Base-by-base conservation (phyloP, 2,329 filamentous ascomycete species). In the Fusarium verrucosum region DNA sequence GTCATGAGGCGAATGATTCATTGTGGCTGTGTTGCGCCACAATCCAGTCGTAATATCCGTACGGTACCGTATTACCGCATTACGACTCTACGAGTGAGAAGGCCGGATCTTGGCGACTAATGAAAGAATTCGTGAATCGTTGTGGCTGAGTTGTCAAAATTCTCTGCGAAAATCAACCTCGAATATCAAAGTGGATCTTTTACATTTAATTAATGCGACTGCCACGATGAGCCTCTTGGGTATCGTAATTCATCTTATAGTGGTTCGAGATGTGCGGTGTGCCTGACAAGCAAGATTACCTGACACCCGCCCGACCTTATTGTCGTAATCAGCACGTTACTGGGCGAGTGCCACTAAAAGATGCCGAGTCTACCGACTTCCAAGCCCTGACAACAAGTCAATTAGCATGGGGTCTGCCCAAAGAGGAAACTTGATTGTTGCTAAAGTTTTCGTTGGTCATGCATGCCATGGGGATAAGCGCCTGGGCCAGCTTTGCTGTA, bases 291-390 rank as follows among this genome's bases (percentile, higher is more conserved):
- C 55, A 62, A 57, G 61, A 62, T 45, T 51, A 37, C 40, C 64
- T 69, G 56, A 68, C 66, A 56, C 53, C n/a, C n/a, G n/a, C n/a
- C n/a, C n/a, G n/a, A n/a, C n/a, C 43, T 52, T 49, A 35, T 45
- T 50, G 54, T 66, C 62, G 57, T 65, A 63, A 63, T 66, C 40
- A 47, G 33, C 41, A 49, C 32, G 49, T 56, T 62, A 41, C 30
- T 28, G 40, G 44, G 43, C 43, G 54, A 42, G 23, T 52, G 41
- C 38, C 50, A 46, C 47, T 25, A 33, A 30, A 25, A 44, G 43
- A 62, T 67, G 66, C 57, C 69, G 69, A 59, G 58, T 65, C 65
- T 62, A 54, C 66, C 69, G 66, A 60, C 36, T 35, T 14, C 49
- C 58, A 56, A 57, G 38, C 49, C 47, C 41, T 42, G 45, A 43